Evolutionary conservation across 345 rosid genomes (phyloP), one percentile per base, ranked within the genome.

Genomic region (Anastatica hierochuntica): DNA sequence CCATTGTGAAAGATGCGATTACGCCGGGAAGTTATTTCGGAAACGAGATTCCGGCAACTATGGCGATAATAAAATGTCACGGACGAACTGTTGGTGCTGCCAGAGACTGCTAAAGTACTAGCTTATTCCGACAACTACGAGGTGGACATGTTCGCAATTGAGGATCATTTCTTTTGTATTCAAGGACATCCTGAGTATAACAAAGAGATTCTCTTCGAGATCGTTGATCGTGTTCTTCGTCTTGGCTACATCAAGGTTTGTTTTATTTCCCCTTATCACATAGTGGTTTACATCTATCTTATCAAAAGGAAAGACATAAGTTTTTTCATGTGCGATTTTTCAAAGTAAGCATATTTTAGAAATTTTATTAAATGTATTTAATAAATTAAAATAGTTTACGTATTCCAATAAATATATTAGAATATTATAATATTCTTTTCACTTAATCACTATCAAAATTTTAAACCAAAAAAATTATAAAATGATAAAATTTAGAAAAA

Each of bases 171-270:
- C 36, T 60, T 84, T 33, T 92, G 95, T n/a, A 76, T 90, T 57
- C 98, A 90, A 75, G 96, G 98, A 17, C 95, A 90, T 55, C 96
- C 92, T 8, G 98, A 90, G 62, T 84, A 87, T 67, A 79, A 87
- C 68, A 82, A 74, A 43, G 96, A 84, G 72, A 87, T 90, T 43
- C 76, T 90, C 37, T 64, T 9, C 44, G 72, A 74, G 58, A 80
- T 90, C 56, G 71, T 87, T 3, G 96, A 87, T 51, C 95, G 96
- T 49, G 92, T 87, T 35, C 80, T 82, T 21, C 12, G 34, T 45
- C 73, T 19, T 53, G 71, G 79, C 64, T 61, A 45, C 60, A 76
- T 90, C 13, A 53, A 77, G 79, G 95, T 88, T 53, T 10, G 66
- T 14, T 46, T 44, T 13, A 5, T 14, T 36, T 43, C 46, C 26